Evolutionary conservation across 148 eudicot species (phyloP), one percentile per base, ranked within the genome.

Genomic region (Pharnaceum exiguum): DNA sequence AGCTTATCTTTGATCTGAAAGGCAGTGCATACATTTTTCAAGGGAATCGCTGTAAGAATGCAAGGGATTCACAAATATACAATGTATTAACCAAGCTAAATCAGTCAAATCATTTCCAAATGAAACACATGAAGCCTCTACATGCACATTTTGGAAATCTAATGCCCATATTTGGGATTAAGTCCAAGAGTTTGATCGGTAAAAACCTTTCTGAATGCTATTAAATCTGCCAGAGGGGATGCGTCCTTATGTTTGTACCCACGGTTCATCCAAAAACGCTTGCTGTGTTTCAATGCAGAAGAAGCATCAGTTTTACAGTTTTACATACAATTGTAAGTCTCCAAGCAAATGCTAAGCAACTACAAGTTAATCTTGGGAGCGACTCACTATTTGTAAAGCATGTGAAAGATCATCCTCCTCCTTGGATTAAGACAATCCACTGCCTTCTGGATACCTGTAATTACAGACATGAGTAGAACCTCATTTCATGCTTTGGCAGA

Each of bases 231-330:
- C 74, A 94, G 51, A 51, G 87, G 90, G 30, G 99, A 94, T 21
- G 99, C 96, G 55, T 82, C 45, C 68, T 80, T 89, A 22, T 94
- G 87, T 48, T 94, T 94, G 74, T 72, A 94, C 15, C 96, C 99
- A 55, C 65, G 54, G 46, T 89, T 89, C 95, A 89, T 79, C 96
- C 96, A 89, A 54, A 63, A 53, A 49, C 84, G 87, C 63, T 94
- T 94, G 87, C 96, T 94, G 91, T 53, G 60, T 48, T 46, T 24
- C 22, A 42, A 67, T 17, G 55, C 29, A 12, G 56, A 46, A 19
- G 32, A 27, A 30, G 28, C 17, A 0, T 56, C 35, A 62, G 26
- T 6, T n/a, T 27, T n/a, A 17, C n/a, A 23, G 19, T 27, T 11
- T 10, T 6, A 26, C 22, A 43, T 55, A 25, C 26, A n/a, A 18